A percentile compares a stretch with the other conserved stretches of the same genome.
Conservation (phyloP, 352 stramenopile species). For the Albugo candida region DNA sequence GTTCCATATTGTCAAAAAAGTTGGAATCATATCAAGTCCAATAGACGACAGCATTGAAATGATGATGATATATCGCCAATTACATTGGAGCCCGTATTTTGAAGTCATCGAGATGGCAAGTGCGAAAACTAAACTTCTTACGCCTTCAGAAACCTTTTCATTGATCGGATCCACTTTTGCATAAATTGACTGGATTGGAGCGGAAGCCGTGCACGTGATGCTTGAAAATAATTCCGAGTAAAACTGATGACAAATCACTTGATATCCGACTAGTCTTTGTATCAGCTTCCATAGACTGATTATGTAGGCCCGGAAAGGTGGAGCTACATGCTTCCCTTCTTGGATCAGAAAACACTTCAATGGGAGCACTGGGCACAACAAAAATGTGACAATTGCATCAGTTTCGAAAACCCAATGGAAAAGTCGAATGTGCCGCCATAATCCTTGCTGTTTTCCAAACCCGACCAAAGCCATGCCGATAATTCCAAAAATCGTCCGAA, state of each 20-base stretch:
- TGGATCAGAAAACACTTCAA: slow-evolving; percentile 24
- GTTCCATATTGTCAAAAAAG: slow-evolving; percentile 33
- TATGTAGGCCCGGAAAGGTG: slow-evolving; percentile 12
- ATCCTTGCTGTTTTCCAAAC: slow-evolving; percentile 22
- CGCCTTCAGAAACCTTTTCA: slow-evolving; percentile 35
- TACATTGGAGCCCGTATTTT: slow-evolving; percentile 29
- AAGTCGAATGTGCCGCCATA: slow-evolving; percentile 30
- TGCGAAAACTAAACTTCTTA: slow-evolving; percentile 30
- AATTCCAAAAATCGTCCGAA: slow-evolving; percentile 32
- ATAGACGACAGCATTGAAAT: slow-evolving; percentile 23
- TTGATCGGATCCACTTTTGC: slow-evolving; percentile 31
- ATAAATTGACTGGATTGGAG: slow-evolving; percentile 37
- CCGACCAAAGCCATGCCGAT: slow-evolving; percentile 26
- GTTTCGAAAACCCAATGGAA: slow-evolving; percentile 14
- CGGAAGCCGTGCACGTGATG: slow-evolving; percentile 31
- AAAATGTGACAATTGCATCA: slow-evolving; percentile 19
- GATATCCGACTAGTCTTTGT: slow-evolving; percentile 40
- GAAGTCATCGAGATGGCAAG: slow-evolving; percentile 32
- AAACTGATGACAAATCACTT: slow-evolving; percentile 50
- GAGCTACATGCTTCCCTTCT: slow-evolving; percentile 1
- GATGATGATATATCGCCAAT: slow-evolving; percentile 28
- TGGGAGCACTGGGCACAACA: slow-evolving; percentile 18
- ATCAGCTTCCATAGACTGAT: slow-evolving; percentile 31
- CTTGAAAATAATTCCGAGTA: slow-evolving; percentile 43
- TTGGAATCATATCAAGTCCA: slow-evolving; percentile 15